These are phyloP conservation scores for Candida montana DNA, from an alignment of 805 yeast genomes.

Conservation along the genomic window DNA sequence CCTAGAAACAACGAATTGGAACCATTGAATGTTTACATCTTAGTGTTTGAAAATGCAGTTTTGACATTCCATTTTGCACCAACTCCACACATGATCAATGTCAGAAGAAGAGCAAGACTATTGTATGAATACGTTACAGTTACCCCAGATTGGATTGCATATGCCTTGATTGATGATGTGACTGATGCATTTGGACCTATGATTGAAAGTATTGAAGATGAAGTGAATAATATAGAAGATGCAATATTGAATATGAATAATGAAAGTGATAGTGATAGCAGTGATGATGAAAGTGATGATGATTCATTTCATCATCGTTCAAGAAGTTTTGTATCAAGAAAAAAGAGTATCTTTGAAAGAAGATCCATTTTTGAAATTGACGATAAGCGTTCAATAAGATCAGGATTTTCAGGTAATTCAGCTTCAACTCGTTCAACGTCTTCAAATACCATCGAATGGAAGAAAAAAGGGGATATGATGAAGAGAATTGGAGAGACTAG, in stretches of 20 bases:
- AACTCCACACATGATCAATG: slow-evolving; percentile 93
- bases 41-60: slow-evolving; percentile 59
- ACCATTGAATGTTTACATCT: slow-evolving; percentile 80
- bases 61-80: slow-evolving; percentile 88
- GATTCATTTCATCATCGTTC: slow-evolving; percentile 17
- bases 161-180: slow-evolving; percentile 93
- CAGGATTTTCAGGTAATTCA: slow-evolving; percentile 24
- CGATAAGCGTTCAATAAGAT: slow-evolving; percentile 19
- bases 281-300: slow-evolving; percentile 30
- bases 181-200: slow-evolving; percentile 97
- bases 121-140: slow-evolving; percentile 84
- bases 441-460: slow-evolving; percentile 64
- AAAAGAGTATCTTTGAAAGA: slow-evolving; percentile 14
- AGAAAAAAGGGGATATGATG: slow-evolving; percentile 89
- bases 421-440: slow-evolving; percentile 30
- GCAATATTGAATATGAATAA: slow-evolving; percentile 81
- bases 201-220: slow-evolving; percentile 90
- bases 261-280: slow-evolving; percentile 27
- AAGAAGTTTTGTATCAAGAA: slow-evolving; percentile 7
- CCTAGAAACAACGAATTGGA: slow-evolving; percentile 56
- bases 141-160: slow-evolving; percentile 94
- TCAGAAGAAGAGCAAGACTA: slow-evolving; percentile 85
- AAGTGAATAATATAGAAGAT: slow-evolving; percentile 92
- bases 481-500: slow-evolving; percentile 93
- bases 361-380: slow-evolving; percentile 13